Base-by-base conservation (phyloP, 768 basidiomycete genomes). In the Paxillus rubicundulus region DNA sequence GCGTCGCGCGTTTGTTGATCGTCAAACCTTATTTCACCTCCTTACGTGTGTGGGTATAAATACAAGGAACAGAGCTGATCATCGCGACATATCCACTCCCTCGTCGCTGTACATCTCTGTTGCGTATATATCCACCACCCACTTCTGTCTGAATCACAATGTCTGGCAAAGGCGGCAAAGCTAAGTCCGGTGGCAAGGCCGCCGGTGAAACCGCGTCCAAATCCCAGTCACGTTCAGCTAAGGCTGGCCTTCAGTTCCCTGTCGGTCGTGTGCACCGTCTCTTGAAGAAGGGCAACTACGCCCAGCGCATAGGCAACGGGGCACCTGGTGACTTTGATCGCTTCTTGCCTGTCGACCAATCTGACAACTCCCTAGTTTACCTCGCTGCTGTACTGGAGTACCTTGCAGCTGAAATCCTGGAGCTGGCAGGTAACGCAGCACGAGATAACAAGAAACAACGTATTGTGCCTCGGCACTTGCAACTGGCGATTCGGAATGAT, bases 181-280 rank as follows among this genome's bases (percentile, higher is more conserved):
- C 85, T 43, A 77, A 82, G 59, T 80, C 85, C 49, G 87, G 86
- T 62, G 84, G 88, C 62, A 82, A 81, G 61, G 76, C 82, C n/a
- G 57, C 71, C 9, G 74, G 72, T 57, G 73, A 71, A 3, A 4
- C 56, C 9, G 14, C 40, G 1, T 36, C 62, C 47, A 74, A 74
- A 42, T 68, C 74, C 1, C 56, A 58, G 36, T 75, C 72, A 2
- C 72, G 72, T 50, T 75, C 74, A 5, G 67, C 74, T 53, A 74
- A 74, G 53, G 72, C 72, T 17, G 72, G 72, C 9, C 72, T 74
- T 41, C 72, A 74, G 52, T 75, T 75, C 55, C 82, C 82, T 47
- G 81, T 82, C 62, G 81, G 82, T 72, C 81, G 82, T 76, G 78
- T 82, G 56, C 81, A 80, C 68, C 76, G 79, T 72, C 72, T 79